These are phyloP conservation scores for Pythium biforme DNA, from an alignment of 352 stramenopile genomes.

Conservation along the genomic window DNA sequence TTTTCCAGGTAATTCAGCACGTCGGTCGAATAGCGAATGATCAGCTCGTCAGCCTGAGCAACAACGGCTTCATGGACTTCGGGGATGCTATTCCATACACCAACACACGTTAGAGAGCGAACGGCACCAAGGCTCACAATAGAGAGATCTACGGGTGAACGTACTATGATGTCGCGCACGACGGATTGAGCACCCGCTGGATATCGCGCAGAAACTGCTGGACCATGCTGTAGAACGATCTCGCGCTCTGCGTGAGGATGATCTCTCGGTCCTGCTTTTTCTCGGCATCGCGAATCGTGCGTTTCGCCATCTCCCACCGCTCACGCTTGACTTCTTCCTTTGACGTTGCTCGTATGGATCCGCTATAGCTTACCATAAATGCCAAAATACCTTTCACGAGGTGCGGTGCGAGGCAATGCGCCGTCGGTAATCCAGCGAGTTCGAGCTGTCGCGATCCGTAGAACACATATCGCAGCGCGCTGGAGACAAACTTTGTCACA, in stretches of 20 bases:
- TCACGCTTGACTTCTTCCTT: conserved; percentile 81
- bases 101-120: conserved; percentile 4
- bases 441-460: conserved; percentile 80
- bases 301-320: conserved; percentile 73
- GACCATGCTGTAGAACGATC: conserved; percentile 75
- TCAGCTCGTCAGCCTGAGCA: conserved; percentile 52
- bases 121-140: background rate
- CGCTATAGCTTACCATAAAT: conserved; percentile 64
- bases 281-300: conserved; percentile 70
- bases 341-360: conserved; percentile 63
- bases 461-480: conserved; percentile 73
- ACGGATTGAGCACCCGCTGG: conserved; percentile 76
- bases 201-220: conserved; percentile 81
- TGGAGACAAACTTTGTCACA: conserved; percentile 74
- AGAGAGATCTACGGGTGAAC: background rate
- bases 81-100: conserved; percentile 34
- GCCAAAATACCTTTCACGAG: conserved; percentile 54
- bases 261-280: conserved; percentile 71
- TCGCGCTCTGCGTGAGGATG: conserved; percentile 75
- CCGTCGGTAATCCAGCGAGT: conserved; percentile 69
- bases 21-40: conserved; percentile 62
- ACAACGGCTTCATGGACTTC: conserved; percentile 65
- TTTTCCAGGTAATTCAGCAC: conserved; percentile 60
- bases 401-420: conserved; percentile 67
- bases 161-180: conserved; percentile 59